A percentile compares a stretch with the other conserved stretches of the same genome.
Evolutionary conservation across 2,329 filamentous ascomycete species (phyloP).

Genomic region (Cordyceps pruinosa): DNA sequence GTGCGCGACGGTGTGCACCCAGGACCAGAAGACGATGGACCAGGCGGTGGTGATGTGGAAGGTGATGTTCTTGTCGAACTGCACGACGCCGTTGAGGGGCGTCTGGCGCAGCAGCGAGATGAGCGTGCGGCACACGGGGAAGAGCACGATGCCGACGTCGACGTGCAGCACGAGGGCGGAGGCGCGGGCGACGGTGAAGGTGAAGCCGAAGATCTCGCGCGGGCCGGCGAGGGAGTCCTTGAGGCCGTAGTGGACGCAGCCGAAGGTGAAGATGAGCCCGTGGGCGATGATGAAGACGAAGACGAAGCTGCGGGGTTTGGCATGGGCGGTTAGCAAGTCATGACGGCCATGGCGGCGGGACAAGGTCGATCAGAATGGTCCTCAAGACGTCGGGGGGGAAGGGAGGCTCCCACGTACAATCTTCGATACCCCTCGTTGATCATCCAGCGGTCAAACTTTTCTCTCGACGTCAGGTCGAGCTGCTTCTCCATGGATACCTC

Average conservation of each 20-base stretch:
- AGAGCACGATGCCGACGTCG: slow-evolving; percentile 70
- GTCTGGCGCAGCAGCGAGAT: slow-evolving; percentile 76
- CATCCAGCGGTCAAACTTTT: slow-evolving; percentile 82
- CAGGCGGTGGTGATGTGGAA: slow-evolving; percentile 81
- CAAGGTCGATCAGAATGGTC: neutral
- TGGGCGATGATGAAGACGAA: slow-evolving; percentile 68
- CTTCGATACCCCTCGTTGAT: slow-evolving; percentile 78
- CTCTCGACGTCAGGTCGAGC: slow-evolving; percentile 58
- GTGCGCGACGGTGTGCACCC: slow-evolving; percentile 79
- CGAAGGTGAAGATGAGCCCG: slow-evolving; percentile 70
- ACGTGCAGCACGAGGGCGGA: slow-evolving; percentile 74
- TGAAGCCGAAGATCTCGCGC: slow-evolving; percentile 63
- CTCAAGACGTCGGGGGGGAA: neutral
- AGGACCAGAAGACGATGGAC: slow-evolving; percentile 84
- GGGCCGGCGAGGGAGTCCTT: slow-evolving; percentile 67
- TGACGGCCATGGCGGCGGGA: no score
- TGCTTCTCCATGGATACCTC: slow-evolving; percentile 72
- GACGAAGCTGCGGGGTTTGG: slow-evolving; percentile 52
- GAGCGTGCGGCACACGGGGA: slow-evolving; percentile 77
- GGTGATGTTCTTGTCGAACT: slow-evolving; percentile 84
- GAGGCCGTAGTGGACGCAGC: slow-evolving; percentile 70
- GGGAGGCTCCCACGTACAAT: slow-evolving; percentile 49
- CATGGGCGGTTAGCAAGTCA: neutral
- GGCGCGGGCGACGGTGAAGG: slow-evolving; percentile 69
- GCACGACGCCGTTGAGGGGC: slow-evolving; percentile 77